These are phyloP conservation scores for Pseudogymnoascus sp. DNA, from an alignment of 2,329 filamentous ascomycete species.

Conservation along the genomic window DNA sequence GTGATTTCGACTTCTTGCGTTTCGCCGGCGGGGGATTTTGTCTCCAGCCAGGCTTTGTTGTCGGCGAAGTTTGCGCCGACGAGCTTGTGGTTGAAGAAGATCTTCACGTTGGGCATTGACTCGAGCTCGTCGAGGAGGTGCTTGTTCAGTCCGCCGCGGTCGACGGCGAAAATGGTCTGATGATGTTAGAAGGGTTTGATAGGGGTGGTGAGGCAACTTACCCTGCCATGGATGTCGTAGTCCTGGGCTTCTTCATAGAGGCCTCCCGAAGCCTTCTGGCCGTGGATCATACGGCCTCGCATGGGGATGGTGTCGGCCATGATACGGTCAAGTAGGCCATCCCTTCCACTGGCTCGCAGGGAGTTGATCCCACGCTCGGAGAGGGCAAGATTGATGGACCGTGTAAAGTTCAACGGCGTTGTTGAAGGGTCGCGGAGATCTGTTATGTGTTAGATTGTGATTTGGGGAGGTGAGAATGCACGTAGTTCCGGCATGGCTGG, in stretches of 20 bases:
- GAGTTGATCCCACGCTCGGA: slow-evolving; percentile 92
- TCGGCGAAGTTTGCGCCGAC: slow-evolving; percentile 77
- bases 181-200: not conserved
- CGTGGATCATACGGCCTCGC: slow-evolving; percentile 94
- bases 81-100: slow-evolving; percentile 91
- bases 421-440: slow-evolving; percentile 81
- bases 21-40: slow-evolving; percentile 27
- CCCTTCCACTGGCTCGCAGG: slow-evolving; percentile 60
- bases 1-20: slow-evolving; percentile 63
- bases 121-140: slow-evolving; percentile 77
- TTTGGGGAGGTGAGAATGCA: not conserved
- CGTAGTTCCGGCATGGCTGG: no score
- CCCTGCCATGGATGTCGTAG: slow-evolving; percentile 83
- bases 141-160: slow-evolving; percentile 76
- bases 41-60: slow-evolving; percentile 82
- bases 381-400: slow-evolving; percentile 94
- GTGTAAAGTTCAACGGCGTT: slow-evolving; percentile 86
- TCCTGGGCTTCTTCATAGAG: slow-evolving; percentile 73
- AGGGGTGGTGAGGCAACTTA: slow-evolving; percentile 36
- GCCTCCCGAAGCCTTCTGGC: slow-evolving; percentile 52
- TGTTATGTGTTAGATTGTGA: slow-evolving; percentile 31
- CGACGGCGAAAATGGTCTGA: slow-evolving; percentile 76
- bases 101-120: slow-evolving; percentile 75
- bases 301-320: slow-evolving; percentile 79
- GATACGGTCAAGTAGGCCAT: slow-evolving; percentile 63